Conservation (phyloP, 495 filamentous ascomycete genomes). For the Symbiotaphrina buchneri region DNA sequence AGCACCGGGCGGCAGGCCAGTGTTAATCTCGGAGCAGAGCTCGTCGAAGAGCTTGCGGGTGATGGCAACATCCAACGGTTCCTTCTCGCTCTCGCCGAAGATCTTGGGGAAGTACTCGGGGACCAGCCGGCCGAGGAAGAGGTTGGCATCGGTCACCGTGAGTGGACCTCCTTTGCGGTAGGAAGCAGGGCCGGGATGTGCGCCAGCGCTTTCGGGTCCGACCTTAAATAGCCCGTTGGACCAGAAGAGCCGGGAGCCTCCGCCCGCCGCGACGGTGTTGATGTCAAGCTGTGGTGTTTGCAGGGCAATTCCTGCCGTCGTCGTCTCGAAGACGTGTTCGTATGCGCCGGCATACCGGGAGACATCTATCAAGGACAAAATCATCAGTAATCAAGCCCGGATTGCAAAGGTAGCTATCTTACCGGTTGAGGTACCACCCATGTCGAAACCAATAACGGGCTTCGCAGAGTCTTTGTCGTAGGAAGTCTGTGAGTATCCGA, state of each 20-base stretch:
- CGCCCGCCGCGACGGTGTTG: slow-evolving; percentile 2
- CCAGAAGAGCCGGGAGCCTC: slow-evolving; percentile 4
- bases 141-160: slow-evolving; percentile 6
- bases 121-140: slow-evolving; percentile 4
- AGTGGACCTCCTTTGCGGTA: slow-evolving; percentile 7
- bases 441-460: neutral
- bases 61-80: slow-evolving; percentile 4
- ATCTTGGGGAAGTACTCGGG: slow-evolving; percentile 6
- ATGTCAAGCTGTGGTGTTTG: neutral
- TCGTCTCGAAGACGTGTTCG: neutral
- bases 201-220: slow-evolving; percentile 5
- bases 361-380: too few species aligned
- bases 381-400: too few species aligned
- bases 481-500: neutral
- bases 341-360: neutral
- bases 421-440: neutral
- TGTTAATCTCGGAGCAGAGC: slow-evolving; percentile 1
- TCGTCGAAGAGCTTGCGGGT: slow-evolving; percentile 1
- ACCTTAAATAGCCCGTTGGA: slow-evolving; percentile 5
- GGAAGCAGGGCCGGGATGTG: slow-evolving; percentile 5
- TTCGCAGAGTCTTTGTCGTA: neutral
- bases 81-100: slow-evolving; percentile 5
- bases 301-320: neutral
- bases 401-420: too few species aligned
- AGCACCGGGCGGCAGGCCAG: slow-evolving; percentile 2